Base-by-base conservation (phyloP, 2,329 filamentous ascomycete genomes). In the Taxawa tesnikishii region DNA sequence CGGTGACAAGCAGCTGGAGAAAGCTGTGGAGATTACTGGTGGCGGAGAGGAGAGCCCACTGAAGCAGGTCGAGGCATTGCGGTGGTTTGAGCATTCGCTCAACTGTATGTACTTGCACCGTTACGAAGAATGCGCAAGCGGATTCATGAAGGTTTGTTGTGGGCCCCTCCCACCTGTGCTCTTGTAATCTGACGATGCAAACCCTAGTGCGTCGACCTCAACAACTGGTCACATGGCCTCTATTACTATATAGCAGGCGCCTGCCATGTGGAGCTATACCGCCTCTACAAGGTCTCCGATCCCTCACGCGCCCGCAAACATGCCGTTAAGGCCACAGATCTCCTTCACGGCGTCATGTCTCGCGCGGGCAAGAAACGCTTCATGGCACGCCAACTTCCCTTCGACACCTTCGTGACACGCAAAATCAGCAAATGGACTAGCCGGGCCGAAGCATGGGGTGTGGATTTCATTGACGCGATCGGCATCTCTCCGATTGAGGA, bases 371-470 rank as follows among this genome's bases (percentile, higher is more conserved):
- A 82, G 59, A 94, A 93, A 60, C 75, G 75, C 25, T 83, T 98
- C 54, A 83, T 96, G 79, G 80, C 83, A 0, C 74, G 79, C 14
- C 83, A 92, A 47, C 65, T 96, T 8, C 90, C 90, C 0, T 85
- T 98, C 41, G 90, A 98, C 53, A 64, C 79, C 4, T 94, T 92
- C 46, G 75, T 90, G 9, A 66, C 72, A 32, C 75, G 85, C 36
- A 96, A 94, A 60, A 59, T 96, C 10, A 68, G 74, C 33, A 94
- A 93, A 55, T 94, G 87, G 87, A 79, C 92, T 47, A 73, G 75
- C 17, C 69, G 84, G 14, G 75, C 81, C 4, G 78, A 77, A 48
- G 63, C 70, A 28, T 70, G 76, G 55, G 64, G 68, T 2, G 58
- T 83, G 18, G 70, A 78, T 29, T 63, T 94, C 3, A 70, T 80